Conservation (phyloP, 805 yeast species). For the Tetrapisispora taiwanensis region DNA sequence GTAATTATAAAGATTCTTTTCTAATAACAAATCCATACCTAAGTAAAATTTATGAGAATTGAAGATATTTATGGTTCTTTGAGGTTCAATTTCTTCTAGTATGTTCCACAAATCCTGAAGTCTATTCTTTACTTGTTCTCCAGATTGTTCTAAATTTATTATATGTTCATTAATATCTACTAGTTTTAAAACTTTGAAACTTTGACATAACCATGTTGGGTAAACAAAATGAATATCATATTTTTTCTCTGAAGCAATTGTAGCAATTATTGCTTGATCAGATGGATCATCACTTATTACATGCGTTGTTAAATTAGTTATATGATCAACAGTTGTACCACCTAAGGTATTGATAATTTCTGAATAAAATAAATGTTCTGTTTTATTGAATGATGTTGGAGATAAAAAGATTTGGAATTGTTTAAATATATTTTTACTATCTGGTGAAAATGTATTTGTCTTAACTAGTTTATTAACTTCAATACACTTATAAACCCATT, state of each 20-base stretch:
- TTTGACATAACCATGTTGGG: slow-evolving; percentile 4
- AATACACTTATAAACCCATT: slow-evolving; percentile 22
- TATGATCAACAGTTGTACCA: slow-evolving; percentile 52
- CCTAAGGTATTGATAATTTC: slow-evolving; percentile 55
- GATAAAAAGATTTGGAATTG: slow-evolving; percentile 53
- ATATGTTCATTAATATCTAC: slow-evolving; percentile 32
- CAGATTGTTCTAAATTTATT: slow-evolving; percentile 25
- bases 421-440: slow-evolving; percentile 54
- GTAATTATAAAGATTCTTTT: slow-evolving; percentile 1
- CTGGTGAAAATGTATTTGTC: slow-evolving; percentile 48
- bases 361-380: slow-evolving; percentile 58
- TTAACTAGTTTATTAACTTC: slow-evolving; percentile 16
- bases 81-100: slow-evolving; percentile 4
- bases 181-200: slow-evolving; percentile 9
- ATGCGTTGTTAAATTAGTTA: slow-evolving; percentile 72
- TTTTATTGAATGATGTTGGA: slow-evolving; percentile 46
- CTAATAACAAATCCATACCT: slow-evolving; percentile 1
- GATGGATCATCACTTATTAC: slow-evolving; percentile 49
- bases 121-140: slow-evolving; percentile 7
- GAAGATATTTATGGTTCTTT: not conserved
- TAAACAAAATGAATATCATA: slow-evolving; percentile 14
- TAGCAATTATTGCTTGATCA: slow-evolving; percentile 51
- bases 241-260: slow-evolving; percentile 28
- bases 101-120: slow-evolving; percentile 6
- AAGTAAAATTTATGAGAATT: not conserved